Percentiles rank a stretch among this genome's conserved stretches.
phyloP scores from a whole-genome alignment of 306 rosid species.

The Cicer pinnatifidum region DNA sequence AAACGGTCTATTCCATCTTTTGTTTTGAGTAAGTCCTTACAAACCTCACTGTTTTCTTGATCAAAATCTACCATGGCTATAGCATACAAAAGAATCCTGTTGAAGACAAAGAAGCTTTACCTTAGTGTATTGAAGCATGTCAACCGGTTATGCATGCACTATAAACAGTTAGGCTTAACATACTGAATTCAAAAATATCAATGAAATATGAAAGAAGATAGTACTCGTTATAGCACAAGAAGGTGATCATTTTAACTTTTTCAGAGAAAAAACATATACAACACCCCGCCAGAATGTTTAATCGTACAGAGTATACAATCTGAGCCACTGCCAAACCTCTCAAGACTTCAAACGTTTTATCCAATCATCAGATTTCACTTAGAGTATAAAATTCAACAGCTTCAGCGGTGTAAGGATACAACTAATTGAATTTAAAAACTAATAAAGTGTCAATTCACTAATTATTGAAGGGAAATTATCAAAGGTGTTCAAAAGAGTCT shows the following conservation, averaged over 20 bases:
- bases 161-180: conserved; percentile 1
- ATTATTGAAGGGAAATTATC: background rate
- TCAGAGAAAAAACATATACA: background rate
- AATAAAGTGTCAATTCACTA: conserved; percentile 5
- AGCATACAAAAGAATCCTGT: conserved; percentile 86
- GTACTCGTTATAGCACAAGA: conserved; percentile 1
- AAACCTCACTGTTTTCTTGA: conserved; percentile 61
- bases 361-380: conserved; percentile 19
- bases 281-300: background rate
- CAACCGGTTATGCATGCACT: conserved; percentile 23
- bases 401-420: conserved; percentile 5
- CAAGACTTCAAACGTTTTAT: background rate
- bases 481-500: background rate
- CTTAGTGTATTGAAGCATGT: conserved; percentile 29
- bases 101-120: conserved; percentile 22
- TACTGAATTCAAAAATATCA: conserved; percentile 22
- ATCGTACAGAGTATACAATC: background rate
- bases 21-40: conserved; percentile 66
- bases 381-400: background rate
- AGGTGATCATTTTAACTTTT: conserved; percentile 19
- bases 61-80: conserved; percentile 81
- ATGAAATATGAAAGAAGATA: conserved; percentile 27
- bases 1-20: conserved; percentile 75
- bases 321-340: conserved; percentile 7
- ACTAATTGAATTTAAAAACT: conserved; percentile 21